These are phyloP conservation scores for Candolleomyces eurysporus DNA, from an alignment of 768 basidiomycete species.

Conservation along the genomic window DNA sequence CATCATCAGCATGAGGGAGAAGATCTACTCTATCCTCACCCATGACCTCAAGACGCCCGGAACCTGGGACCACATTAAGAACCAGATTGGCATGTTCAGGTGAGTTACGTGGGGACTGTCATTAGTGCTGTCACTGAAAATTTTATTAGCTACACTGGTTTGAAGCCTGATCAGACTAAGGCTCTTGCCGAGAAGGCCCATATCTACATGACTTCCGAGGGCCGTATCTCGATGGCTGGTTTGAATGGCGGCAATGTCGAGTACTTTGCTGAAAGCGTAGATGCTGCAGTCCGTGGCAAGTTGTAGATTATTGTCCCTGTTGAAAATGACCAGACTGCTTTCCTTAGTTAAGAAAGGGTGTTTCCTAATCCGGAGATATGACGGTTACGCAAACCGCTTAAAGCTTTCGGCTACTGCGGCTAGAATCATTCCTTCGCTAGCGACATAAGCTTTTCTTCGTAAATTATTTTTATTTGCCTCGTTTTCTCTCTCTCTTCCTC, in stretches of 20 bases:
- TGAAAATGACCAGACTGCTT: slow-evolving; percentile 6
- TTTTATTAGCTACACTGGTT: slow-evolving; percentile 73
- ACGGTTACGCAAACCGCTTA: not conserved
- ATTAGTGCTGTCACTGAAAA: not conserved
- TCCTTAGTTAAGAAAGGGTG: slow-evolving; percentile 5
- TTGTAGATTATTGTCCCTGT: slow-evolving; percentile 43
- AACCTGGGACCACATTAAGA: slow-evolving; percentile 92
- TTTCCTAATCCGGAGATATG: slow-evolving; percentile 6
- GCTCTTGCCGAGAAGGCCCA: slow-evolving; percentile 84
- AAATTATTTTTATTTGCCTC: slow-evolving; percentile 1
- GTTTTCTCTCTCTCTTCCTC: not conserved
- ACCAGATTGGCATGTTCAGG: slow-evolving; percentile 99
- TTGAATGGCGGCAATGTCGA: slow-evolving; percentile 81
- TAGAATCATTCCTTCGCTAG: slow-evolving; percentile 7
- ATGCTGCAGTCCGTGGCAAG: slow-evolving; percentile 76
- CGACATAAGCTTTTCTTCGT: slow-evolving; percentile 5
- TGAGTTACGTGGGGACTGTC: slow-evolving; percentile 29
- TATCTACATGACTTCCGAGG: slow-evolving; percentile 92
- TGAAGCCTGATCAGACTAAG: slow-evolving; percentile 76
- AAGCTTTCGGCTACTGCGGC: not conserved
- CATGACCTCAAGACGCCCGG: slow-evolving; percentile 87
- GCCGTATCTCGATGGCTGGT: slow-evolving; percentile 93
- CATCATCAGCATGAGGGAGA: slow-evolving; percentile 90
- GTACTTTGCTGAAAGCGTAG: slow-evolving; percentile 87
- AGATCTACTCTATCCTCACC: slow-evolving; percentile 73